Evolutionary conservation across 192 early-diverging fungal genomes (phyloP), one percentile per base, ranked within the genome.

Genomic region (Spizellomyces punctatus): DNA sequence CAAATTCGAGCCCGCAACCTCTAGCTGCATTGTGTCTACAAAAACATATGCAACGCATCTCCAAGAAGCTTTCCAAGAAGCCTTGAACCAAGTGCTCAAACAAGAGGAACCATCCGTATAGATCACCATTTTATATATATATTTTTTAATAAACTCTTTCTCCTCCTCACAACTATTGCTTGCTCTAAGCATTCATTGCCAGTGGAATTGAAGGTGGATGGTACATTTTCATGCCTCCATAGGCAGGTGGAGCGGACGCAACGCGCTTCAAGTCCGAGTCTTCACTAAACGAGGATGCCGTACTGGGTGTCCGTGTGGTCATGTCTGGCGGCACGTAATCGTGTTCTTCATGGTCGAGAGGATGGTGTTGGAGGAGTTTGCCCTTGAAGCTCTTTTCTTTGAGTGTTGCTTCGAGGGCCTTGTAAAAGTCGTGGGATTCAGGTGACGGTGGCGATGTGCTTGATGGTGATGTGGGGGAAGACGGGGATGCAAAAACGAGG

Each of bases 1-100:
- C 60, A 87, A 85, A 69, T 64, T 91, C 27, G 88, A 87, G 41
- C 61, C 64, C 19, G 17, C 49, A 22, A 58, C 69, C 42, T 16
- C 42, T 3, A 60, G 44, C 22, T 69, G 69, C 46, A 48, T 78
- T n/a, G 76, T 78, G 10, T 59, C 80, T 14, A 75, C 66, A 41
- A 65, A 67, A 56, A 75, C 72, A 7, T 76, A 78, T 22, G 76
- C 67, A 6, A 59, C 66, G 4, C 79, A 80, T 50, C 68, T 80
- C 19, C 64, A 67, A 52, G 66, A 54, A 49, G 54, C 72, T 16
- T 80, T 78, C 64, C 67, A 66, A 58, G 72, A 62, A 3, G 73
- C 72, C 6, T 49, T 80, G 5, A 36, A 36, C 27, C 27, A 36
- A 36, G 27, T 36, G 0, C 27, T 36, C 27, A 36, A 36, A 36